A percentile compares a stretch with the other conserved stretches of the same genome.
These are phyloP conservation scores for Phaeotremella skinneri DNA, from an alignment of 768 basidiomycete genomes.

Conservation along the genomic window DNA sequence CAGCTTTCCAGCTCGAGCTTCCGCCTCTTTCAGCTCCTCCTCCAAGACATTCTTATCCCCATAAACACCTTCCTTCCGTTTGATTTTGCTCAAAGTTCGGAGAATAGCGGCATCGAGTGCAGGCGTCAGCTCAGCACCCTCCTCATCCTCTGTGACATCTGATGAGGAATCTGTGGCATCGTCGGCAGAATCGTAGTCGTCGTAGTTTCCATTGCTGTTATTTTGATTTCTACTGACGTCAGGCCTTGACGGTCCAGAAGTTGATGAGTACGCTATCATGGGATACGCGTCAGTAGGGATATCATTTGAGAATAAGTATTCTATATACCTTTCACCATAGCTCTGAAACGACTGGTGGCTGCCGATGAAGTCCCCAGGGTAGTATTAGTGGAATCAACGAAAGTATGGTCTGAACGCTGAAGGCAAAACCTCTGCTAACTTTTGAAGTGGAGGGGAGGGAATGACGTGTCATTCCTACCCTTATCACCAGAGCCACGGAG, in stretches of 20 bases:
- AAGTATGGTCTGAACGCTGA: no score
- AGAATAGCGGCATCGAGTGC: slow-evolving; percentile 91
- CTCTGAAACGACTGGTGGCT: no score
- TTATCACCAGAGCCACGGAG: no score
- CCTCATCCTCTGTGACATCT: slow-evolving; percentile 82
- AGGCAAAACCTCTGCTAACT: no score
- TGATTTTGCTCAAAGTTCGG: slow-evolving; percentile 80
- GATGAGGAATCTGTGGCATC: slow-evolving; percentile 56
- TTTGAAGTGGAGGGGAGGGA: no score
- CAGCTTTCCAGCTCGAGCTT: slow-evolving; percentile 24
- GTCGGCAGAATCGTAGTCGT: slow-evolving; percentile 56
- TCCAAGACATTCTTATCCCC: slow-evolving; percentile 70
- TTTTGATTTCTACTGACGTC: neutral
- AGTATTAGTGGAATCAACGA: no score
- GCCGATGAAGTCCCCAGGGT: no score
- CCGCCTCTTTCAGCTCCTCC: slow-evolving; percentile 36
- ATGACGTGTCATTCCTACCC: no score
- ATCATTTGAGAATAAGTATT: no score
- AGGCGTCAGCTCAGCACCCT: slow-evolving; percentile 91
- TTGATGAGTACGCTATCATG: no score
- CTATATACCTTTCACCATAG: no score
- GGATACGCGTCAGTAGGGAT: no score
- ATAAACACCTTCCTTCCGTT: slow-evolving; percentile 77
- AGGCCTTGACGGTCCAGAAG: neutral
- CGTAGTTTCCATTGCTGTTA: slow-evolving; percentile 10